Conservation (phyloP, 768 basidiomycete species). For the Rhodocollybia butyracea region DNA sequence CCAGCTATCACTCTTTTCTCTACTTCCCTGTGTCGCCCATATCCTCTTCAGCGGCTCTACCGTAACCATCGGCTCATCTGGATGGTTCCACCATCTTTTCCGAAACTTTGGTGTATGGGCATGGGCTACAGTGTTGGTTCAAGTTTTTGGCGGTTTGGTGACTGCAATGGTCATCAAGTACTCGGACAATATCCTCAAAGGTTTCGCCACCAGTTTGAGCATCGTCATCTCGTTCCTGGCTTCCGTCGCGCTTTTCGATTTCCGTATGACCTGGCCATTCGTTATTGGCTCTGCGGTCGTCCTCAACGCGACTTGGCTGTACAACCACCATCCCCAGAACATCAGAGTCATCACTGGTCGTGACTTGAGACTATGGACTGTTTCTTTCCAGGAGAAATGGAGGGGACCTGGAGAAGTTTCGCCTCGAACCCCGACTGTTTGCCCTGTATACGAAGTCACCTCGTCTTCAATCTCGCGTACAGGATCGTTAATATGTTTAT, state of each 20-base stretch:
- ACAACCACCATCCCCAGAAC: conserved; percentile 65
- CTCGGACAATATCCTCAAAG: conserved; percentile 88
- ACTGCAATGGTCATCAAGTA: conserved; percentile 96
- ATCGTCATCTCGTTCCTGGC: conserved; percentile 95
- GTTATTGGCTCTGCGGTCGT: conserved; percentile 81
- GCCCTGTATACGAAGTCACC: conserved; percentile 6
- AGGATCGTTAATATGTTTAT: conserved; percentile 7
- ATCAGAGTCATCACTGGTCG: conserved; percentile 11
- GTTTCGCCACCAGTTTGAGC: conserved; percentile 92
- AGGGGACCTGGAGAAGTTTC: conserved; percentile 1
- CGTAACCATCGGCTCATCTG: conserved; percentile 20
- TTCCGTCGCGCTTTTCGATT: conserved; percentile 86
- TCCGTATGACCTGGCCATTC: conserved; percentile 84
- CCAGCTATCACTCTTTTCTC: conserved; percentile 91
- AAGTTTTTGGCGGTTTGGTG: conserved; percentile 88
- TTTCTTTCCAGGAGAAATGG: conserved; percentile 20
- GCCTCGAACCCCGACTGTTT: conserved; percentile 9
- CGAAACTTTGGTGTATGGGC: conserved; percentile 88
- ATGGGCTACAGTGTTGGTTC: conserved; percentile 84
- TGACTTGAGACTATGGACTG: conserved; percentile 10
- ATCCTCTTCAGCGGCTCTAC: conserved; percentile 54
- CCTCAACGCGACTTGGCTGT: conserved; percentile 86
- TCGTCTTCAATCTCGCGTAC: conserved; percentile 6
- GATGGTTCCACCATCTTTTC: conserved; percentile 58
- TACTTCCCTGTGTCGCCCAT: conserved; percentile 83